Conservation (phyloP, 176 grass and related monocot species). For the Oryza longistaminata region DNA sequence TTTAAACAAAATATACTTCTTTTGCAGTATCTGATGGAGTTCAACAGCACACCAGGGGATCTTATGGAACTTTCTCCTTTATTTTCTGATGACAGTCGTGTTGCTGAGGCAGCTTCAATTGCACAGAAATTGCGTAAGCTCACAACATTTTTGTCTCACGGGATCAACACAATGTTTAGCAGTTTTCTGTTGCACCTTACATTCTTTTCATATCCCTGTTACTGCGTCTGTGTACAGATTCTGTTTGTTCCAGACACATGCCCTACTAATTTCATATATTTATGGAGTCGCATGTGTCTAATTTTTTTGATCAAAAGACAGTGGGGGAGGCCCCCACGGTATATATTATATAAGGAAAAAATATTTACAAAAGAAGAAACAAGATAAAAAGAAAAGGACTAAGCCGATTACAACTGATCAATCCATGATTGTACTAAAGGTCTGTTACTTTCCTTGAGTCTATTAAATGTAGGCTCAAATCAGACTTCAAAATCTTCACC, state of each 20-base stretch:
- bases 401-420: too few relatives aligned
- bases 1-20: constrained; percentile 26
- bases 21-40: constrained; percentile 97
- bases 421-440: too few relatives aligned
- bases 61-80: constrained; percentile 99
- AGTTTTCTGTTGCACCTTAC: constrained; percentile 8
- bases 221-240: not conserved
- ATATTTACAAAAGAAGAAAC: too few relatives aligned
- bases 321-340: too few relatives aligned
- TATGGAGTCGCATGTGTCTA: not conserved
- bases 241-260: constrained; percentile 12
- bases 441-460: too few relatives aligned
- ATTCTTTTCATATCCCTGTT: constrained; percentile 20
- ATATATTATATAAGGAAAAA: too few relatives aligned
- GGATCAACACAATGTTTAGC: not conserved
- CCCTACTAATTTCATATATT: not conserved
- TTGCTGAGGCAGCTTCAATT: constrained; percentile 98
- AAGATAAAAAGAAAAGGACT: too few relatives aligned
- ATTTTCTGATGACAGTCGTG: constrained; percentile 97
- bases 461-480: too few relatives aligned
- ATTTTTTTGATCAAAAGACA: not conserved
- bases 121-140: constrained; percentile 97
- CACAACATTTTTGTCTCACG: not conserved
- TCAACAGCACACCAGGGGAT: constrained; percentile 98
- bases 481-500: too few relatives aligned